phyloP scores from a whole-genome alignment of 75 land plant genomes.

The Selaginella moellendorffii region DNA sequence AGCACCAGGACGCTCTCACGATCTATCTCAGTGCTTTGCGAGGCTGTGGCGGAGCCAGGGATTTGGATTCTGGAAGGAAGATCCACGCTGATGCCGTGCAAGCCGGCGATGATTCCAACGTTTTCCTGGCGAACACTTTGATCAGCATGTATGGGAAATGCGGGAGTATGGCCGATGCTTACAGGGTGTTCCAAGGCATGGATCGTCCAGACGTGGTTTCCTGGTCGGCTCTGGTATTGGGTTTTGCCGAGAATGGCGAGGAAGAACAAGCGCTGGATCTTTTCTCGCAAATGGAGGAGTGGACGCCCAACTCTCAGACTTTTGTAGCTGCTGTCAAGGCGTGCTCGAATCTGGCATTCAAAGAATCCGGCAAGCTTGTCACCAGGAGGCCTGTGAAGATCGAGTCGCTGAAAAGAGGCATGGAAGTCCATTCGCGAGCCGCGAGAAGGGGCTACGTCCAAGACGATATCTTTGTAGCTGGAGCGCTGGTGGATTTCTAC shows the following conservation, averaged over 20 bases:
- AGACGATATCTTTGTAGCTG: too few relatives aligned
- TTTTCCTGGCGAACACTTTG: slow-evolving; percentile 10
- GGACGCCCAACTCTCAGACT: slow-evolving; percentile 14
- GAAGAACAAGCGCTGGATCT: slow-evolving; percentile 14
- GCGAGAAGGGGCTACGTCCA: too few relatives aligned
- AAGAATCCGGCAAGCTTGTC: too few relatives aligned
- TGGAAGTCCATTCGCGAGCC: too few relatives aligned
- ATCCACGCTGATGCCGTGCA: not conserved
- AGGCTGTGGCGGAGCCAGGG: not conserved
- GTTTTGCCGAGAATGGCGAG: slow-evolving; percentile 15
- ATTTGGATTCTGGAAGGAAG: not conserved
- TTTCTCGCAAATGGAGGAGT: slow-evolving; percentile 12
- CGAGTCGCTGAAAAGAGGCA: too few relatives aligned
- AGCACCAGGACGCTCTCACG: too few relatives aligned
- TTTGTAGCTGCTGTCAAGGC: slow-evolving; percentile 23
- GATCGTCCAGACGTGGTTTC: not conserved
- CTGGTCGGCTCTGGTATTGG: slow-evolving; percentile 4
- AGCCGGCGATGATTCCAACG: not conserved
- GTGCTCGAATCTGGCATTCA: slow-evolving; percentile 20
- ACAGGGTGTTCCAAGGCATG: not conserved
- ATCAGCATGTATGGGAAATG: slow-evolving; percentile 11
- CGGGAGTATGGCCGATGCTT: not conserved
- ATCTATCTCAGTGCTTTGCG: too few relatives aligned
- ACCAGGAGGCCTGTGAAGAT: too few relatives aligned
- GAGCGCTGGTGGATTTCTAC: too few relatives aligned